phyloP scores from a whole-genome alignment of 2,329 filamentous ascomycete species.

The Xenoacremonium recifei region DNA sequence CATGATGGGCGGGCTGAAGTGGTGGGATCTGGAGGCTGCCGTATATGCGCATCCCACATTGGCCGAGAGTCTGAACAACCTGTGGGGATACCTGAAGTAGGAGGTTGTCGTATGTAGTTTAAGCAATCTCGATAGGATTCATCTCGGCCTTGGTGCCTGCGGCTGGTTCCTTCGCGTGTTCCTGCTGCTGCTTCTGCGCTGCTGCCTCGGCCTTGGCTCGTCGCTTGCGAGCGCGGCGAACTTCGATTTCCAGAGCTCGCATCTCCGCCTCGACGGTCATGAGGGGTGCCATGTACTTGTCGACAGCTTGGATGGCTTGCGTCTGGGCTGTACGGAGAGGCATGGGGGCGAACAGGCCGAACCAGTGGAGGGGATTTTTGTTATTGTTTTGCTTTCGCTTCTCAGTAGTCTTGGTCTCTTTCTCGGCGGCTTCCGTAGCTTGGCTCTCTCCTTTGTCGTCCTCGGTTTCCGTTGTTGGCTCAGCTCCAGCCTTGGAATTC shows the following conservation, averaged over 20 bases:
- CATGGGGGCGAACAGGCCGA: conserved; percentile 52
- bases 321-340: conserved; percentile 58
- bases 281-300: conserved; percentile 56
- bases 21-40: conserved; percentile 43
- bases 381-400: conserved; percentile 16
- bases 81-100: conserved; percentile 43
- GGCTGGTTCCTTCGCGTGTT: conserved; percentile 3
- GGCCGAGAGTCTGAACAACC: conserved; percentile 50
- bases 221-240: conserved; percentile 60
- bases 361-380: conserved; percentile 54
- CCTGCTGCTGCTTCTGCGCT: conserved; percentile 26
- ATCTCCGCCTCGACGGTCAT: conserved; percentile 59
- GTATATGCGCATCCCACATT: conserved; percentile 51
- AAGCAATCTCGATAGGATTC: conserved; percentile 1
- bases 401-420: conserved; percentile 11
- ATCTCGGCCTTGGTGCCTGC: too few relatives aligned
- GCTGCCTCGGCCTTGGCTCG: conserved; percentile 46
- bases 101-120: neutral
- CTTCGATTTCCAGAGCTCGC: conserved; percentile 64
- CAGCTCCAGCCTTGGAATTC: too few relatives aligned
- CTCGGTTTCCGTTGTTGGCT: conserved; percentile 4
- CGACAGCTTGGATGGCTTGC: conserved; percentile 55
- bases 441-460: neutral
- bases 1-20: conserved; percentile 47
- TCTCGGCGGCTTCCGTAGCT: neutral